Conservation (phyloP, 352 stramenopile species). For the Globisporangium takayamanum region DNA sequence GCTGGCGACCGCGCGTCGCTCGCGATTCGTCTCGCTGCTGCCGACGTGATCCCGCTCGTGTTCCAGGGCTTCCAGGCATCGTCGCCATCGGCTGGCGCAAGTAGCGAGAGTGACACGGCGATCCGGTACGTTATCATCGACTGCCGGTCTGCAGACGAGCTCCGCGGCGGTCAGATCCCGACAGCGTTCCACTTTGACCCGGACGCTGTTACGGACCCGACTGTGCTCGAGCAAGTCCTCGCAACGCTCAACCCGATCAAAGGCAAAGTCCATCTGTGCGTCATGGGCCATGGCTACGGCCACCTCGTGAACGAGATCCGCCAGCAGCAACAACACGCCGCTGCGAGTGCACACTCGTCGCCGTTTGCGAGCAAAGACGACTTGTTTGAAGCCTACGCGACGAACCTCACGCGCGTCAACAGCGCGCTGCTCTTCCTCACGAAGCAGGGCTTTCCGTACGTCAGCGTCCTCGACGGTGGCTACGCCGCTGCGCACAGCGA, state of each 20-base stretch:
- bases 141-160: slow-evolving; percentile 47
- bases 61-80: slow-evolving; percentile 63
- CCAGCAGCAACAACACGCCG: slow-evolving; percentile 16
- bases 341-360: slow-evolving; percentile 18
- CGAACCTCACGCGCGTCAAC: slow-evolving; percentile 62
- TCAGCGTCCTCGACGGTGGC: slow-evolving; percentile 70
- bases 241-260: slow-evolving; percentile 61
- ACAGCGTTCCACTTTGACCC: slow-evolving; percentile 78
- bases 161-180: slow-evolving; percentile 44
- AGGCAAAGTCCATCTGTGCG: slow-evolving; percentile 58
- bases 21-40: slow-evolving; percentile 46
- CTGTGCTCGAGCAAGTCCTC: slow-evolving; percentile 56
- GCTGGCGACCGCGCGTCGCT: slow-evolving; percentile 40
- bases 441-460: slow-evolving; percentile 63
- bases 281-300: slow-evolving; percentile 76
- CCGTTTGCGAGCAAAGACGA: slow-evolving; percentile 47
- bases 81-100: neutral
- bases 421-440: slow-evolving; percentile 63
- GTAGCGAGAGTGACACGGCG: slow-evolving; percentile 11
- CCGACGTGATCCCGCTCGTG: slow-evolving; percentile 59
- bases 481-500: slow-evolving; percentile 54
- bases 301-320: slow-evolving; percentile 57
- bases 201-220: slow-evolving; percentile 42
- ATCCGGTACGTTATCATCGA: slow-evolving; percentile 80
- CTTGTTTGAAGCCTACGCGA: slow-evolving; percentile 60